Evolutionary conservation across 805 yeast genomes (phyloP), one percentile per base, ranked within the genome.

Genomic region (Hanseniaspora nectarophila): DNA sequence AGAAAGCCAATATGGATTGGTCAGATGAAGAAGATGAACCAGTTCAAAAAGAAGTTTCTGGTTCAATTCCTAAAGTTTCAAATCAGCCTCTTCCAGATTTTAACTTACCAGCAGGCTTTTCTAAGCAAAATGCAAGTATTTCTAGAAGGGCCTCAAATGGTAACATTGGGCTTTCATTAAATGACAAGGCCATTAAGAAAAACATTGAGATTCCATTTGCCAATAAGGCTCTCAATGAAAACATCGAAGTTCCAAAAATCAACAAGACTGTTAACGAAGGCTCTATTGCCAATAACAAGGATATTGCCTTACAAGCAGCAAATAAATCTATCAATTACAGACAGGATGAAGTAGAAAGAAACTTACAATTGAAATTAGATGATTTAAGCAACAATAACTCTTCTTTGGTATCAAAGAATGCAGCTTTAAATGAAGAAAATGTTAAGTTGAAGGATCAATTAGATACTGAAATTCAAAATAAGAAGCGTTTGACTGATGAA

Each of bases 1-100:
- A 82, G 26, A 86, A 84, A 63, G 85, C 95, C 0, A 78, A 82
- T 40, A 72, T 90, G 63, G 81, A 89, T 3, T 92, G 95, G 88
- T 82, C 90, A 15, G 82, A 88, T 51, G 95, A 83, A 57, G 56
- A 52, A 31, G 43, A 35, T 5, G 34, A 32, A 20, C 16, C 7
- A n/a, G 32, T 3, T 16, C 28, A 23, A 34, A 9, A 26, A 26
- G 8, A 31, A 31, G n/a, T 15, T 31, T 5, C 28, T 28, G 45
- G 2, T 10, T 20, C 28, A 3, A 13, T 8, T 18, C 5, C 34
- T 24, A 40, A 45, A 45, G 38, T 24, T 16, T 28, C 26, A 6
- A 33, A 26, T 3, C 2, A 16, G 5, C 23, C 12, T 15, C 5
- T 10, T 3, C 4, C 20, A 10, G 43, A 37, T 6, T 9, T 37